Evolutionary conservation across 495 filamentous ascomycete genomes (phyloP), one percentile per base, ranked within the genome.

Genomic region (Aspergillus campestris): DNA sequence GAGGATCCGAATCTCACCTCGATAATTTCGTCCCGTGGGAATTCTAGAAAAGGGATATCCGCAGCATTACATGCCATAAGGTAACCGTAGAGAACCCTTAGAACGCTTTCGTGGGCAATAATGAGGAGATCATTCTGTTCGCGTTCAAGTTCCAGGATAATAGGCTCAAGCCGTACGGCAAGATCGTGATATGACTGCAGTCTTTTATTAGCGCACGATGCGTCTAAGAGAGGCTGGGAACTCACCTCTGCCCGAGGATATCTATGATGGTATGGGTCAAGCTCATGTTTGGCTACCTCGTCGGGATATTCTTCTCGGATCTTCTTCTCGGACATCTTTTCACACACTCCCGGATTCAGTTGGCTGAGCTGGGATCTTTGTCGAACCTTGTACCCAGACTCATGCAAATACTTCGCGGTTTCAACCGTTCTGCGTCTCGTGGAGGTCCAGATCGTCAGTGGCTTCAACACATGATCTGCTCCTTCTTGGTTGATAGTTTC

Each of bases 1-100:
- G 37, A 44, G 35, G 3, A 53, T 40, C 32, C 29, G 8, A 14
- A 32, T 56, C 64, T 47, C 60, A 82, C 82, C 76, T 98, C 94
- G 57, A 99, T 89, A 53, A 99, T 95, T 60, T 97, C 89, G 61
- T 99, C 83, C 8, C 94, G 84, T 8, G 92, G 90, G 57, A 99
- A 99, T 48, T 87, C 85, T 45, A 99, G 77, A 54, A 81, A 84
- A 12, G 94, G 94, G 49, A 99, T 99, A 54, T 94, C 89, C 51
- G 81, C 82, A n/a, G 94, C 90, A 64, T 87, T 89, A 67, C 94
- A 97, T 47, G 94, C 94, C 94, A 97, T 97, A 31, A 97, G 75
- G 59, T 99, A 99, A 9, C 91, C 90, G 58, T 97, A 99, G 18
- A 99, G 72, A 34, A 99, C 94, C 39, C 94, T 86, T 38, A 99